Conservation (phyloP, 164 flowering plant genomes). For the Vitis cinerea region DNA sequence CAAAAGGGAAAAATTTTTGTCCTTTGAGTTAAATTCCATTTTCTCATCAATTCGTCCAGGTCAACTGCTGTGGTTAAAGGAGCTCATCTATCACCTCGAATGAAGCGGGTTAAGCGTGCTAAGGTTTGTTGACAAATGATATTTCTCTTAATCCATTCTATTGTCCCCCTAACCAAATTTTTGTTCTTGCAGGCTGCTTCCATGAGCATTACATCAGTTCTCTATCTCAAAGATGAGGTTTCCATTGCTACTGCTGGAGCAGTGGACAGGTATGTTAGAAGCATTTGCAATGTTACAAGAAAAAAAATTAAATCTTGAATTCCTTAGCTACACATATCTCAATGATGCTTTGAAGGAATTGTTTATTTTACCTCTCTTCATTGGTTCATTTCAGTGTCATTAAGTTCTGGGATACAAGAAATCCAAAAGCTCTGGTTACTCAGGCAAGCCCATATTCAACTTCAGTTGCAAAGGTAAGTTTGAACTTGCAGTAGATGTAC, state of each 20-base stretch:
- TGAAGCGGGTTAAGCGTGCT: constrained; percentile 48
- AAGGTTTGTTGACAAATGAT: constrained; percentile 48
- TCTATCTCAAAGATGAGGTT: constrained; percentile 81
- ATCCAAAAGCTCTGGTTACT: constrained; percentile 46
- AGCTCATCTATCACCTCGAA: constrained; percentile 54
- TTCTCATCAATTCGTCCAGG: constrained; percentile 34
- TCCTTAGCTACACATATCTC: background rate
- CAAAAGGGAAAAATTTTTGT: too few relatives aligned
- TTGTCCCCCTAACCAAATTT: constrained; percentile 1
- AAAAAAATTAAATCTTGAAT: background rate
- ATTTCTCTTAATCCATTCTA: background rate
- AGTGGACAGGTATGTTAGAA: constrained; percentile 62
- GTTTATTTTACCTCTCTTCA: background rate
- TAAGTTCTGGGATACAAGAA: constrained; percentile 92
- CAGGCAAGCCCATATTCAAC: constrained; percentile 49
- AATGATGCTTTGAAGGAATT: background rate
- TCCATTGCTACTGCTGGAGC: constrained; percentile 96
- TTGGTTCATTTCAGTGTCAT: constrained; percentile 51
- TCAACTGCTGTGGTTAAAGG: constrained; percentile 50
- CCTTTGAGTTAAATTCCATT: background rate
- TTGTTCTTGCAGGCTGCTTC: constrained; percentile 62
- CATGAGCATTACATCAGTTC: constrained; percentile 91
- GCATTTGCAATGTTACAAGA: background rate
- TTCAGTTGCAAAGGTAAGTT: constrained; percentile 46
- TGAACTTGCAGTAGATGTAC: too few relatives aligned